These are phyloP conservation scores for Linnemannia elongata DNA, from an alignment of 192 early-diverging fungal species.

Conservation along the genomic window DNA sequence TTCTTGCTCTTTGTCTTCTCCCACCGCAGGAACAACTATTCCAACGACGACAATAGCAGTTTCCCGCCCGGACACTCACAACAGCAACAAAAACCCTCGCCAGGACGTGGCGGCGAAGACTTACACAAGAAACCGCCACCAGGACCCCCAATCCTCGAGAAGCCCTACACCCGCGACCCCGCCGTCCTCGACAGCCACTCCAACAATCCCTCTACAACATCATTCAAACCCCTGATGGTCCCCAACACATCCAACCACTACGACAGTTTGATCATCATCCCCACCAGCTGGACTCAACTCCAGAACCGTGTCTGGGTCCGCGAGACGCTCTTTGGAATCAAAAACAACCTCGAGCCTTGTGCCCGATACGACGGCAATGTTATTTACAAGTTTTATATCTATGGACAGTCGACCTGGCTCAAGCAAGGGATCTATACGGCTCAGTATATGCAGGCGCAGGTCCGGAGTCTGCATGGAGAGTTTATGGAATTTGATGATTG, in stretches of 20 bases:
- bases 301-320: constrained; percentile 63
- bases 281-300: constrained; percentile 54
- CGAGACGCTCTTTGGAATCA: constrained; percentile 66
- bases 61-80: constrained; percentile 3
- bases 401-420: constrained; percentile 36
- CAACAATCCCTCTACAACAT: constrained; percentile 28
- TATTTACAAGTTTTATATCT: constrained; percentile 62
- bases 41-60: constrained; percentile 3
- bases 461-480: constrained; percentile 58
- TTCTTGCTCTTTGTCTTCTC: constrained; percentile 38
- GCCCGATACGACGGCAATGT: constrained; percentile 57
- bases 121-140: background rate
- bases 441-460: constrained; percentile 37
- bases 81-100: constrained; percentile 17
- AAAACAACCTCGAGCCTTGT: constrained; percentile 65
- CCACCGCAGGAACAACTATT: constrained; percentile 10
- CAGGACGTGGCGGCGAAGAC: background rate
- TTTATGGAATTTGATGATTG: constrained; percentile 68
- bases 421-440: constrained; percentile 25
- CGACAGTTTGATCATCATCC: constrained; percentile 61
- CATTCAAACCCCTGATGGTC: background rate
- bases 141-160: background rate
- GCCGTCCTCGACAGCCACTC: constrained; percentile 5
- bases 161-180: constrained; percentile 9
- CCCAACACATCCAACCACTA: constrained; percentile 58